Base-by-base conservation (phyloP, 2,329 filamentous ascomycete species). In the Fulvia fulva region DNA sequence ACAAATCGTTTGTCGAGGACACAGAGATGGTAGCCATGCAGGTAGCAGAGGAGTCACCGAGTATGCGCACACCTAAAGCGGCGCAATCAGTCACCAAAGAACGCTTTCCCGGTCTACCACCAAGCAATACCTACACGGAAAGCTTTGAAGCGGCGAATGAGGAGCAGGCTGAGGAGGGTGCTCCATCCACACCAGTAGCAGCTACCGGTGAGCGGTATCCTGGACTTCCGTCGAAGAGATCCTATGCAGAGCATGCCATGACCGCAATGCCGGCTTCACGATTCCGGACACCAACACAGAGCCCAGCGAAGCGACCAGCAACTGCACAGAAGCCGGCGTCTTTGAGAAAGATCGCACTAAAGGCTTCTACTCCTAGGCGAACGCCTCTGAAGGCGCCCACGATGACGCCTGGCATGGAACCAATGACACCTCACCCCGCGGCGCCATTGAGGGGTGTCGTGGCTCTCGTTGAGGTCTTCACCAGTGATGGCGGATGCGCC, bases 391-490 rank as follows among this genome's bases (percentile, higher is more conserved):
- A 67, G 51, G 63, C 63, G 5, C 53, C 67, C 5, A 62, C 58
- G 8, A 64, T 64, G 52, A 71, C 68, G 28, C 69, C 70, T 4
- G 63, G 60, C 6, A 57, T 64, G 46, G 65, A 60, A 2, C 66
- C 71, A 5, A 70, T 73, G 68, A 74, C 72, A 2, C 72, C 72
- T 25, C 72, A 74, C 51, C 71, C 72, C 16, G 47, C 61, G 30
- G 68, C 68, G 11, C 72, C 72, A 2, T 59, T 74, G 14, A 63
- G 65, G 12, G 67, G 67, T 16, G 68, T 73, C 1, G 59, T 71
- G 16, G 70, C 71, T 23, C 63, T 73, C 30, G 71, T 74, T 11
- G 71, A 74, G 52, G 67, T 74, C 26, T 74, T 68, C 63, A 73
- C 71, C 2, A 66, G 68, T 16, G 71, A 74, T 44, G 71, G 71